Conservation (phyloP, 192 early-diverging fungal genomes). For the Mortierella alpina region DNA sequence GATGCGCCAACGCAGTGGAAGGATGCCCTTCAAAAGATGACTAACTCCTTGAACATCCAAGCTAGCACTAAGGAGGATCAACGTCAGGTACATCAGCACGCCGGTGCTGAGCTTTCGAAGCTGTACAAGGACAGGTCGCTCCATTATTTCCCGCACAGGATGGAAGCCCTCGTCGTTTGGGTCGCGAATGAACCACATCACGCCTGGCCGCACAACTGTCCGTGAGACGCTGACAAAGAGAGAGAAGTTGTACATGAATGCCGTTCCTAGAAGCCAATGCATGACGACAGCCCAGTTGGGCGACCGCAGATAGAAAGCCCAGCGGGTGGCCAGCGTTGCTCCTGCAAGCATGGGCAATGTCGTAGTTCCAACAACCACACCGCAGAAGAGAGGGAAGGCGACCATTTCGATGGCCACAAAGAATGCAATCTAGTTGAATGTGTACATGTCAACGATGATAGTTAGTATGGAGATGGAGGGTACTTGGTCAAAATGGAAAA, state of each 20-base stretch:
- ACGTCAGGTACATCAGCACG: slow-evolving; percentile 83
- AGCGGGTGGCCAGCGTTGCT: slow-evolving; percentile 66
- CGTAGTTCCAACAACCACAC: slow-evolving; percentile 84
- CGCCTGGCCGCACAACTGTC: slow-evolving; percentile 88
- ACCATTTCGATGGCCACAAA: slow-evolving; percentile 91
- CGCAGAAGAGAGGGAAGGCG: slow-evolving; percentile 89
- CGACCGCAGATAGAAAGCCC: slow-evolving; percentile 65
- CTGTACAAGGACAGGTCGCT: slow-evolving; percentile 79
- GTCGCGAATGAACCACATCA: slow-evolving; percentile 99
- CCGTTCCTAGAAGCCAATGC: slow-evolving; percentile 94
- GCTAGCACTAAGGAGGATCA: slow-evolving; percentile 84
- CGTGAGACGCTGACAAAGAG: slow-evolving; percentile 85
- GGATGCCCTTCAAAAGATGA: slow-evolving; percentile 47
- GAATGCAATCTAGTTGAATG: slow-evolving; percentile 71
- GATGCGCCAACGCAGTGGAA: slow-evolving; percentile 74
- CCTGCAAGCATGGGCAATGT: slow-evolving; percentile 81
- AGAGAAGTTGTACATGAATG: slow-evolving; percentile 95
- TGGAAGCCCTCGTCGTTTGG: slow-evolving; percentile 96
- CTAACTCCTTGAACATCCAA: slow-evolving; percentile 55
- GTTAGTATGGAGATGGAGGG: background rate
- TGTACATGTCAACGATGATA: background rate
- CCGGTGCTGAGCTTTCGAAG: slow-evolving; percentile 86
- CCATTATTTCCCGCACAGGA: slow-evolving; percentile 93
- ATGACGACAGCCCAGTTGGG: slow-evolving; percentile 79
- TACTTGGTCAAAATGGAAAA: background rate